These are phyloP conservation scores for Apiospora saccharicola DNA, from an alignment of 2,329 filamentous ascomycete genomes.

Conservation along the genomic window DNA sequence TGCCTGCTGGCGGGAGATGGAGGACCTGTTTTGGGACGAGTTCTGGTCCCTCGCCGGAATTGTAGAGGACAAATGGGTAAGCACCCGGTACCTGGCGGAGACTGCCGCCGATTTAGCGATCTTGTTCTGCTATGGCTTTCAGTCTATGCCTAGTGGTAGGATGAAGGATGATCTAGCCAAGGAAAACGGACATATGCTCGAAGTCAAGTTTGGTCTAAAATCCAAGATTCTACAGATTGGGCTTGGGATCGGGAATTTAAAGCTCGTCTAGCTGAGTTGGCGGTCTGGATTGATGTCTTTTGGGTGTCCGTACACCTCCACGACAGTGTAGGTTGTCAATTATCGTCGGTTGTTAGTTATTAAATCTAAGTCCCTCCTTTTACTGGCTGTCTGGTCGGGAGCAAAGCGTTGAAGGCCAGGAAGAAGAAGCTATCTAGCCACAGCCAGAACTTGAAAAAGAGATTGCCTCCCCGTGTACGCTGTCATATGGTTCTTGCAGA, in stretches of 20 bases:
- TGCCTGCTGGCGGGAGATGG: not conserved
- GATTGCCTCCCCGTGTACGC: too few species aligned
- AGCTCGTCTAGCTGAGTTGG: too few species aligned
- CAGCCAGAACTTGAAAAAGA: too few species aligned
- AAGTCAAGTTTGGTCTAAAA: not conserved
- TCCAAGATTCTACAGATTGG: not conserved
- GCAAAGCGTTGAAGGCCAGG: too few species aligned
- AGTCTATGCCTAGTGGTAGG: not conserved
- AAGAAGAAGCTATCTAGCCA: too few species aligned
- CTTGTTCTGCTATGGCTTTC: not conserved
- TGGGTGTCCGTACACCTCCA: too few species aligned
- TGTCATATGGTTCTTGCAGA: too few species aligned
- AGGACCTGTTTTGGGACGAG: not conserved
- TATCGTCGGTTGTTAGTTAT: too few species aligned
- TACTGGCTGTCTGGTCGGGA: too few species aligned
- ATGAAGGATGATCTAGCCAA: not conserved
- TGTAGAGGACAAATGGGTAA: not conserved
- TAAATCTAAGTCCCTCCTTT: too few species aligned
- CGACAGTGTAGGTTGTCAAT: too few species aligned
- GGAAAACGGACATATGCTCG: not conserved
- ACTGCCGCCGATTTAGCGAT: not conserved
- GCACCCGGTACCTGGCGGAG: not conserved
- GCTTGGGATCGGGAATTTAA: not conserved
- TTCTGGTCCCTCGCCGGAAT: not conserved
- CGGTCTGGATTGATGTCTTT: too few species aligned